These are phyloP conservation scores for Colletotrichum kahawae DNA, from an alignment of 2,329 filamentous ascomycete species.

Conservation along the genomic window DNA sequence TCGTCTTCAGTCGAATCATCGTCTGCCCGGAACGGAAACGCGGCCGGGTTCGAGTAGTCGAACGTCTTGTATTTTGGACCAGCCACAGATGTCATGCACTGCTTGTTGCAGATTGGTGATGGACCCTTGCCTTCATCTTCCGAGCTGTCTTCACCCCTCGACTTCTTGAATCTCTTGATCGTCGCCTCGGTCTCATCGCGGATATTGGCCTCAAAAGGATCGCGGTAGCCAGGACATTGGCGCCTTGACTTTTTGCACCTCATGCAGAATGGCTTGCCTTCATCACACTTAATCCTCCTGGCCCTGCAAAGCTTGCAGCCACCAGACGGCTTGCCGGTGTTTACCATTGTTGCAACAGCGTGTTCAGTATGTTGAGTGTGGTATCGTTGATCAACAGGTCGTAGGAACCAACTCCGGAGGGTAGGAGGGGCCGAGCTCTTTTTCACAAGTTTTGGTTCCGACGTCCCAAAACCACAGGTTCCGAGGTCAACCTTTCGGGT, in stretches of 20 bases:
- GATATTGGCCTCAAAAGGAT: slow-evolving; percentile 29
- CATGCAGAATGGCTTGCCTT: slow-evolving; percentile 28
- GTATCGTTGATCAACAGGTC: neutral
- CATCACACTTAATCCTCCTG: slow-evolving; percentile 29
- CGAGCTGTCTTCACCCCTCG: slow-evolving; percentile 18
- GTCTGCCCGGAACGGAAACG: slow-evolving; percentile 6
- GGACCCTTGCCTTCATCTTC: slow-evolving; percentile 3
- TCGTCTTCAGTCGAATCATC: slow-evolving; percentile 11
- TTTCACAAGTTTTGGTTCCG: slow-evolving; percentile 1
- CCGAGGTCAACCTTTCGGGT: neutral
- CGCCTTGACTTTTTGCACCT: slow-evolving; percentile 28
- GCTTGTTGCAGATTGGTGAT: slow-evolving; percentile 12
- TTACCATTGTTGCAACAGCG: slow-evolving; percentile 23
- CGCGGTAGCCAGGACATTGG: slow-evolving; percentile 28
- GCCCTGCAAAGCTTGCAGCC: slow-evolving; percentile 29
- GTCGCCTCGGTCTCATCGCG: slow-evolving; percentile 29
- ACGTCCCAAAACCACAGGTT: neutral
- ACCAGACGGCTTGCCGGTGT: slow-evolving; percentile 29
- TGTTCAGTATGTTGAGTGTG: neutral
- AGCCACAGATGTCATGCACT: slow-evolving; percentile 11
- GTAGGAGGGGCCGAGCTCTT: slow-evolving; percentile 1
- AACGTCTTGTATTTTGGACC: slow-evolving; percentile 16
- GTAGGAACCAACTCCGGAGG: neutral
- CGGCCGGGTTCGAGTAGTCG: slow-evolving; percentile 10
- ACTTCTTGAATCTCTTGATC: slow-evolving; percentile 24